These are phyloP conservation scores for Malassezia brasiliensis DNA, from an alignment of 1,284 basidiomycete genomes.

Conservation along the genomic window DNA sequence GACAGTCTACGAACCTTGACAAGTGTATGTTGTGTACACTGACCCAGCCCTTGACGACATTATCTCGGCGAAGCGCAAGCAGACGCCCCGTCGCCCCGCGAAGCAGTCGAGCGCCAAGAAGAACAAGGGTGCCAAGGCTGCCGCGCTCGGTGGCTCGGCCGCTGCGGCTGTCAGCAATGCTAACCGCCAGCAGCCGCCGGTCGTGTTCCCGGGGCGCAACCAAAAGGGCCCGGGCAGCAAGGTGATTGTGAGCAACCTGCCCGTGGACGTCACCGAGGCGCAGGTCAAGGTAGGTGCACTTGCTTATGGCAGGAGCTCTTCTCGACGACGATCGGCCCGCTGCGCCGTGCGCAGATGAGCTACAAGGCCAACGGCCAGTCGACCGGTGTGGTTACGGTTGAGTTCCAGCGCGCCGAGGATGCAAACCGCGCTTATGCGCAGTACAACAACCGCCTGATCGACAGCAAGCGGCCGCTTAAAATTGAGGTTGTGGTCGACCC, in stretches of 20 bases:
- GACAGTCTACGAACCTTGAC: slow-evolving; percentile 38
- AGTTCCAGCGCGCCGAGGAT: slow-evolving; percentile 77
- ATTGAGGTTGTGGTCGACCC: slow-evolving; percentile 94
- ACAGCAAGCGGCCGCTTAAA: slow-evolving; percentile 97
- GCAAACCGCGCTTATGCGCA: slow-evolving; percentile 81
- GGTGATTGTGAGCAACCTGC: slow-evolving; percentile 92
- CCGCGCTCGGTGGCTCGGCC: slow-evolving; percentile 32
- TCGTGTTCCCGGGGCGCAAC: slow-evolving; percentile 42
- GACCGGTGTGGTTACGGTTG: slow-evolving; percentile 77
- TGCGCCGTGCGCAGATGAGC: slow-evolving; percentile 70
- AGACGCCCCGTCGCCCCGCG: slow-evolving; percentile 19
- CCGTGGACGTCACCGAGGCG: slow-evolving; percentile 81
- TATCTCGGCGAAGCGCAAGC: slow-evolving; percentile 38
- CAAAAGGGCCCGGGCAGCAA: slow-evolving; percentile 54
- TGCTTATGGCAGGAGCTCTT: slow-evolving; percentile 64
- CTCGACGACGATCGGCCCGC: slow-evolving; percentile 75
- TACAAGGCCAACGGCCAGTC: slow-evolving; percentile 77
- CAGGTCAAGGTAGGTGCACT: slow-evolving; percentile 65
- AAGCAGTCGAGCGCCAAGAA: slow-evolving; percentile 22
- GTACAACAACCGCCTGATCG: slow-evolving; percentile 98
- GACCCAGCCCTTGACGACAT: slow-evolving; percentile 43
- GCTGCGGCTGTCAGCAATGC: slow-evolving; percentile 36
- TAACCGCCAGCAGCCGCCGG: slow-evolving; percentile 42
- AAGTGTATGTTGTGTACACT: slow-evolving; percentile 24
- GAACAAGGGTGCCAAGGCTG: slow-evolving; percentile 35